Base-by-base conservation (phyloP, 2,329 filamentous ascomycete genomes). In the Hypoxylon sp. region DNA sequence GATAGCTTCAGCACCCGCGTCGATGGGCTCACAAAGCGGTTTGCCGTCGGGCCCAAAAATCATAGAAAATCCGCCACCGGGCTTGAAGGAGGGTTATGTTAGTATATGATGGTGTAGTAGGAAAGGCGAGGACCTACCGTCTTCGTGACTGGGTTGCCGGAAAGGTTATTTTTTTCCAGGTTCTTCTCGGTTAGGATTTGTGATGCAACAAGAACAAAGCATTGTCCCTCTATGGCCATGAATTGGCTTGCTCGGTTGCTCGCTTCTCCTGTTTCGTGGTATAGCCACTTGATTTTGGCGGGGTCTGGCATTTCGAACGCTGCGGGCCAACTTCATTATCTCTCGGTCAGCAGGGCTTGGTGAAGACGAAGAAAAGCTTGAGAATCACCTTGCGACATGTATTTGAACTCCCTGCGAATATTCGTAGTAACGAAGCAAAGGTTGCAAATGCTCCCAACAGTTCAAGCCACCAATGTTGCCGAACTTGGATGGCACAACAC, bases 361-460 rank as follows among this genome's bases (percentile, higher is more conserved):
- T 58, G 36, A 38, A n/a, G 28, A 49, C 14, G 42, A 24, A 52
- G 28, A 16, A 20, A 40, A 40, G 14, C 33, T 36, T 26, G 45
- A 58, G 26, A 45, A 56, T 64, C 49, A 73, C 73, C 73, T 75
- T 52, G 75, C 74, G 22, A 77, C 71, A 65, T 77, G 75, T 64
- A 77, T 76, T 56, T 77, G 75, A 32, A 76, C 75, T 46, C 75
- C 75, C 58, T 77, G 75, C 16, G 75, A 76, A 64, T 77, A 77
- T 45, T 76, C 75, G 61, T 77, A 76, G 64, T 77, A 77, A 40
- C 75, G 73, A 69, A 82, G 77, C 72, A 84, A 81, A 4, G 81
- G 84, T 73, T 85, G 85, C 72, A 85, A 82, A 64, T 88, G 83
- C 70, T 87, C 84, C 83, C 83, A 87, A 75, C 84, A 87, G 68